These are phyloP conservation scores for Trapa incisa DNA, from an alignment of 345 rosid genomes.

Conservation along the genomic window DNA sequence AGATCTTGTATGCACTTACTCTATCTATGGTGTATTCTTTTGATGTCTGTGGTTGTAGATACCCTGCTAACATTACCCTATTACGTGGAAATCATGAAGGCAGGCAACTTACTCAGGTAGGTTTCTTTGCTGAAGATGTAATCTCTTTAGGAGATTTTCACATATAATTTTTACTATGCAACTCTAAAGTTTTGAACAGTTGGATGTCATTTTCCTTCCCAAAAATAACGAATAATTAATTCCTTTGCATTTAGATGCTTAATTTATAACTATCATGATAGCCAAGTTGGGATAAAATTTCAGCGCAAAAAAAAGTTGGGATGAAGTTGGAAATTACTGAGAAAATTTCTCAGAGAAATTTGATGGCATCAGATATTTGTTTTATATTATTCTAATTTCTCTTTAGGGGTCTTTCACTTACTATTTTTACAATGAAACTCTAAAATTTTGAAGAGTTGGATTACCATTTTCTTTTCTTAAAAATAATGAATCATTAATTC, in stretches of 20 bases:
- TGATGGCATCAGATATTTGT: not conserved
- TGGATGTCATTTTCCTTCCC: not conserved
- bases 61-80: conserved; percentile 96
- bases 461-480: no score
- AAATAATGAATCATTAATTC: no score
- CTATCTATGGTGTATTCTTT: not conserved
- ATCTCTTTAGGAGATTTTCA: not conserved
- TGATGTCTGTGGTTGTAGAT: conserved; percentile 30
- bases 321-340: not conserved
- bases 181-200: not conserved
- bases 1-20: not conserved
- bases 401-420: no score
- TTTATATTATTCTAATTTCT: no score
- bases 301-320: no score
- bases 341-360: not conserved
- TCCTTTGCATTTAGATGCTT: not conserved
- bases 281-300: no score
- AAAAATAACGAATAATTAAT: not conserved
- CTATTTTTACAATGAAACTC: no score
- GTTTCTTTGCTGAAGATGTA: conserved; percentile 1
- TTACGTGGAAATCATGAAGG: conserved; percentile 99
- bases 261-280: not conserved
- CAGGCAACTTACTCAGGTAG: conserved; percentile 98
- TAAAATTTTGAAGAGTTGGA: no score
- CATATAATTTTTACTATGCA: no score